Base-by-base conservation (phyloP, 1,284 basidiomycete genomes). In the Papiliotrema flavescens region DNA sequence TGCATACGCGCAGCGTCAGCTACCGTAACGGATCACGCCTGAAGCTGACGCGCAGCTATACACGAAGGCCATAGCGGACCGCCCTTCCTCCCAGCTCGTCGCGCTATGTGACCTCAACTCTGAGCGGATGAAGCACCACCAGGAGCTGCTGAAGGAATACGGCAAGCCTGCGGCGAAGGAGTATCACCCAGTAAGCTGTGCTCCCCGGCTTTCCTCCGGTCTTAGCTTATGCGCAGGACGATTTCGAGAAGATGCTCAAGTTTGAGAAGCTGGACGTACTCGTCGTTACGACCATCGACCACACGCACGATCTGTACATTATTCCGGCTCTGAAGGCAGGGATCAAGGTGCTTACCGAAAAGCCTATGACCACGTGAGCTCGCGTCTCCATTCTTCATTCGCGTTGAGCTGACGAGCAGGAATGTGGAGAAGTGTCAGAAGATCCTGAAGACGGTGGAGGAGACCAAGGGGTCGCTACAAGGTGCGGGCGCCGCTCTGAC, bases 281-380 rank as follows among this genome's bases (percentile, higher is more conserved):
- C 2, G 80, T 83, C 8, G 76, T 83, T 5, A 82, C 80, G n/a
- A 82, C 80, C 45, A 73, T 82, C 28, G 81, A 83, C 64, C 78
- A 79, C 6, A 71, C 79, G 44, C 81, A 83, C 59, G 79, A 82
- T 65, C 44, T 70, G 50, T 82, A 81, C 65, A 82, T 82, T 57
- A 60, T 74, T 28, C 71, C 73, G 1, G 73, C 71, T 9, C 47
- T 75, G 7, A 57, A 69, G 47, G 51, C 53, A 19, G 70, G 73
- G n/a, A 66, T 75, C 57, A 62, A 63, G 22, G 81, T 82, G 6
- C 60, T 83, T 36, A 81, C 81, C 9, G 81, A 83, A 67, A 82
- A 82, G 65, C 81, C 81, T 0, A 82, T 83, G 80, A 82, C 81
- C 0, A 82, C 81, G 65, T 71, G 54, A 62, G 68, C 9, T 43